phyloP scores from a whole-genome alignment of 2,329 filamentous ascomycete genomes.

The Pyrenophora teres region DNA sequence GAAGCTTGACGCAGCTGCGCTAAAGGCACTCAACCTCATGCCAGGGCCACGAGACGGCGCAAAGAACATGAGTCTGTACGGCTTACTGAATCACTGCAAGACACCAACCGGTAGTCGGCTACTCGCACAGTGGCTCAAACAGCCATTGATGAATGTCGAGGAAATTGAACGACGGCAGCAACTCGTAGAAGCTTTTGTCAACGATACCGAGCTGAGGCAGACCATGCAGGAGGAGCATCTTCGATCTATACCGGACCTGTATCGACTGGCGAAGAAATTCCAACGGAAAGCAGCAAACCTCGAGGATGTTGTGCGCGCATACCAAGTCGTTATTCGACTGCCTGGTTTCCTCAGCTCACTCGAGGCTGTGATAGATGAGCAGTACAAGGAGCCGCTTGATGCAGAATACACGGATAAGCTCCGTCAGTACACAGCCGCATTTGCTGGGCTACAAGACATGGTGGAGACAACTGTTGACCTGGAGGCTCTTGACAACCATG shows the following conservation, averaged over 20 bases:
- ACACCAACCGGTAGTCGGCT: slow-evolving; percentile 89
- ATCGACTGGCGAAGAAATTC: slow-evolving; percentile 91
- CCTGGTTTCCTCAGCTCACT: slow-evolving; percentile 88
- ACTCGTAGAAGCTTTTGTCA: slow-evolving; percentile 91
- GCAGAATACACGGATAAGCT: slow-evolving; percentile 85
- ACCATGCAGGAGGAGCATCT: slow-evolving; percentile 97
- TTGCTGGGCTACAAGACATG: slow-evolving; percentile 92
- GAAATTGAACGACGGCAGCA: slow-evolving; percentile 93
- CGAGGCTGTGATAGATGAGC: slow-evolving; percentile 93
- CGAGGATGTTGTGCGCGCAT: slow-evolving; percentile 93
- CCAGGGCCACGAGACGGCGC: slow-evolving; percentile 90
- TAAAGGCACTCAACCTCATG: slow-evolving; percentile 96
- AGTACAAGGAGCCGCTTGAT: slow-evolving; percentile 86
- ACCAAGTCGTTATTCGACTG: slow-evolving; percentile 90
- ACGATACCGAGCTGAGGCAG: slow-evolving; percentile 89
- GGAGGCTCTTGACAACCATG: slow-evolving; percentile 92
- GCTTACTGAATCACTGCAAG: slow-evolving; percentile 95
- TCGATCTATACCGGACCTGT: slow-evolving; percentile 89
- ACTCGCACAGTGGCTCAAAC: slow-evolving; percentile 95
- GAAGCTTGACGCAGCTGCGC: slow-evolving; percentile 93
- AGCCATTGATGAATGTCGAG: slow-evolving; percentile 87
- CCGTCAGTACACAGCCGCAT: slow-evolving; percentile 70
- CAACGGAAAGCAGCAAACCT: slow-evolving; percentile 88
- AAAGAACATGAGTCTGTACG: slow-evolving; percentile 97
- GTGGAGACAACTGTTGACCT: slow-evolving; percentile 98